Base-by-base conservation (phyloP, 352 stramenopile genomes). In the Globisporangium cystogenes region DNA sequence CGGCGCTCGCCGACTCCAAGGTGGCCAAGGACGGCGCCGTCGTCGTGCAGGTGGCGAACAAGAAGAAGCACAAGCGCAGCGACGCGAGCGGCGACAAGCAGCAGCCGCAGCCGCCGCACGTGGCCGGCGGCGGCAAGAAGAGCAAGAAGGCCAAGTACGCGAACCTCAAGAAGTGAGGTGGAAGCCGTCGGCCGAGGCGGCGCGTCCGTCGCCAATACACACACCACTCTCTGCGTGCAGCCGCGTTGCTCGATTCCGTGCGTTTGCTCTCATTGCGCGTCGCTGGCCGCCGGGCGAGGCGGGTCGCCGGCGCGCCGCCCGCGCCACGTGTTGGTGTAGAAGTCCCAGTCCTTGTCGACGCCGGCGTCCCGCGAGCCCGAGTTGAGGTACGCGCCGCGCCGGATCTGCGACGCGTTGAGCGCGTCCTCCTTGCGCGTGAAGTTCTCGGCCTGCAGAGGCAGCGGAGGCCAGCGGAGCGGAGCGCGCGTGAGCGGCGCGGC, bases 21-120 rank as follows among this genome's bases (percentile, higher is more conserved):
- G 65, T 52, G 37, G 60, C 57, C 3, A 68, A 64, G 15, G 54
- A 76, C 23, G 74, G 67, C 54, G 65, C 74, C 67, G 76, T 90
- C 61, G 67, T 82, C 64, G 76, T 92, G 64, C 85, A 97, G 58
- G 76, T 95, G 43, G 90, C 90, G 66, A 93, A 75, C 60, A 96
- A 94, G 68, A 88, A 93, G 59, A 55, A 55, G 47, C 65, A 82
- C 41, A 80, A 82, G 57, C 64, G 64, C 42, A n/a, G 15, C 44
- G 21, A 61, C 31, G 23, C 59, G 47, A 44, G 60, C 69, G 53
- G 64, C 49, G 47, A 48, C 53, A 73, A 86, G 66, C 7, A 4
- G 16, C 51, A 68, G 59, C 64, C n/a, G n/a, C n/a, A 83, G 59
- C 60, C 15, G 64, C 31, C 11, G 31, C 31, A 36, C 7, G 31